phyloP scores from a whole-genome alignment of 2,329 filamentous ascomycete genomes.

The Phaeomoniella chlamydospora region DNA sequence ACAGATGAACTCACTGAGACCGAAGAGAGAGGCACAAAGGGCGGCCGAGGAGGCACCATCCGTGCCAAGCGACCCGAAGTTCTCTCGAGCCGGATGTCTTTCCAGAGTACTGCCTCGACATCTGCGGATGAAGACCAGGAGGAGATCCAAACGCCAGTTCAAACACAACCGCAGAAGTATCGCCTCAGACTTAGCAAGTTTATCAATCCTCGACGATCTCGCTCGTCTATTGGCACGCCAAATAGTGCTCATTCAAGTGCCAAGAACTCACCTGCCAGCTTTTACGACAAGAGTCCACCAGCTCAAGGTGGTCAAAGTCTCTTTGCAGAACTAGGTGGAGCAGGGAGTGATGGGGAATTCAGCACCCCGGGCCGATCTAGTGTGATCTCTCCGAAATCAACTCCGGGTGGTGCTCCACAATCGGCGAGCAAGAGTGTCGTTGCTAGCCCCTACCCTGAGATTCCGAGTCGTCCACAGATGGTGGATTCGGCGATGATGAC shows the following conservation, averaged over 20 bases:
- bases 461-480: constrained; percentile 24
- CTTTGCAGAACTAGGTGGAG: constrained; percentile 68
- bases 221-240: constrained; percentile 26
- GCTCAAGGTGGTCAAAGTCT: constrained; percentile 58
- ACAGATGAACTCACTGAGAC: constrained; percentile 78
- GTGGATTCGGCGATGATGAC: constrained; percentile 50
- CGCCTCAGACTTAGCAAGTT: constrained; percentile 57
- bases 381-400: constrained; percentile 21
- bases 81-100: constrained; percentile 42
- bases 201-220: constrained; percentile 42
- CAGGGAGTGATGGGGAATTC: constrained; percentile 56
- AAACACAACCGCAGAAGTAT: constrained; percentile 51
- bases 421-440: not conserved
- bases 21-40: constrained; percentile 36
- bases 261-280: constrained; percentile 39
- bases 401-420: constrained; percentile 14
- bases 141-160: constrained; percentile 48
- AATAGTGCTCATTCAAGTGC: constrained; percentile 23
- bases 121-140: constrained; percentile 63
- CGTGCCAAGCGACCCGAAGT: constrained; percentile 21
- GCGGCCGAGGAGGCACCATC: constrained; percentile 14
- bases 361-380: constrained; percentile 21
- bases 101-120: constrained; percentile 78
- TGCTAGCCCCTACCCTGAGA: not conserved
- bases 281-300: constrained; percentile 29